These are phyloP conservation scores for Ceratobasidium sp. DNA, from an alignment of 1,284 basidiomycete species.

Conservation along the genomic window DNA sequence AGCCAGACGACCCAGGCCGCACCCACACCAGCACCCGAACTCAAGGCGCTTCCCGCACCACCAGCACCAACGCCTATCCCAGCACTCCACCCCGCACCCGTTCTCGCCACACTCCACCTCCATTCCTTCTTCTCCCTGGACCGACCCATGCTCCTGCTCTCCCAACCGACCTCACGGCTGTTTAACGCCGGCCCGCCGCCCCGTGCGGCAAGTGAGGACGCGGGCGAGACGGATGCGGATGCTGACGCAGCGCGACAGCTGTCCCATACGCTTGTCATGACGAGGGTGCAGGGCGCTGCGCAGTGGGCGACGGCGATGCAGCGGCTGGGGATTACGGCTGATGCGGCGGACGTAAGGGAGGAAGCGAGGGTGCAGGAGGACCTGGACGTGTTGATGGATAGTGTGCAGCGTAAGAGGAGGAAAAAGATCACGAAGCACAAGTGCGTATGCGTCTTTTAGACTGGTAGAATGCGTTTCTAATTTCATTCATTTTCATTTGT, in stretches of 20 bases:
- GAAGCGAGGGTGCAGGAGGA: slow-evolving; percentile 42
- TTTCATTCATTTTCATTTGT: slow-evolving; percentile 19
- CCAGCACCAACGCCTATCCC: slow-evolving; percentile 41
- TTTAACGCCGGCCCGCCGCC: slow-evolving; percentile 35
- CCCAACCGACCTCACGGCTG: slow-evolving; percentile 42
- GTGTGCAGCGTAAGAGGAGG: slow-evolving; percentile 52
- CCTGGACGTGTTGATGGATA: slow-evolving; percentile 49
- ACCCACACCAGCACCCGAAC: slow-evolving; percentile 15
- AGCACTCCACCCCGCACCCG: slow-evolving; percentile 44
- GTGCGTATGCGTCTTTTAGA: slow-evolving; percentile 42
- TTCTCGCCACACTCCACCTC: slow-evolving; percentile 45
- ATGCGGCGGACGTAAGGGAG: slow-evolving; percentile 39
- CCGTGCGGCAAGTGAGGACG: slow-evolving; percentile 10
- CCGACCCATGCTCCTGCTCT: slow-evolving; percentile 45
- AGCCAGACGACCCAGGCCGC: background rate
- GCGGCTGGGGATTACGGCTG: slow-evolving; percentile 28
- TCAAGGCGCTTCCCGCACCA: slow-evolving; percentile 3
- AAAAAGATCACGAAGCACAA: slow-evolving; percentile 55
- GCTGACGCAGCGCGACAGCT: slow-evolving; percentile 44
- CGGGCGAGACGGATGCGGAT: slow-evolving; percentile 45
- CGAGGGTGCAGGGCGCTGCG: slow-evolving; percentile 32
- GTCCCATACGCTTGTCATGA: slow-evolving; percentile 45
- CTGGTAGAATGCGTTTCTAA: background rate
- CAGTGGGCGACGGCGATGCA: slow-evolving; percentile 43
- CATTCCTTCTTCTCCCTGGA: slow-evolving; percentile 47